Evolutionary conservation across 345 rosid species (phyloP).

Genomic region (Noccaea bulbosa): DNA sequence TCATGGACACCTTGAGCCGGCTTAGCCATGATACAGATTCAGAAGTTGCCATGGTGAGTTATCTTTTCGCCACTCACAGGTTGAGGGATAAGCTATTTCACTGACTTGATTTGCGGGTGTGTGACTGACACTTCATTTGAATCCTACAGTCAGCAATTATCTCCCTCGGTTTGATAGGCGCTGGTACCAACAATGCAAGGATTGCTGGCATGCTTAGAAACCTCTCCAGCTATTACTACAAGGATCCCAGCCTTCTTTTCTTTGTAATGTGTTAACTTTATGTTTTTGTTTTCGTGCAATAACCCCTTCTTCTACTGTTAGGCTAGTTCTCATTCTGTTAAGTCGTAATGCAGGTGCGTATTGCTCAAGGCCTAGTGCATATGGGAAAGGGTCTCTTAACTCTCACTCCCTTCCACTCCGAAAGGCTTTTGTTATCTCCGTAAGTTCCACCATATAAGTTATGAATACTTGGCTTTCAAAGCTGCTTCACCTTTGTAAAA

Average conservation of each 20-base stretch:
- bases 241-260: constrained; percentile 85
- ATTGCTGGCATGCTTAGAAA: constrained; percentile 97
- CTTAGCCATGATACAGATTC: constrained; percentile 97
- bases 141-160: constrained; percentile 80
- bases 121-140: constrained; percentile 34
- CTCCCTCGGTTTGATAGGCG: constrained; percentile 92
- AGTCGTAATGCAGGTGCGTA: constrained; percentile 65
- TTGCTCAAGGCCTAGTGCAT: constrained; percentile 95
- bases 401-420: constrained; percentile 92
- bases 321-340: constrained; percentile 29
- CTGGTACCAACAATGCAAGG: constrained; percentile 96
- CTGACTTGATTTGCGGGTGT: background rate
- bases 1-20: constrained; percentile 95
- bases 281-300: constrained; percentile 1
- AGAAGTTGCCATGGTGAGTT: constrained; percentile 92
- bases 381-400: constrained; percentile 94
- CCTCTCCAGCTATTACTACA: constrained; percentile 93
- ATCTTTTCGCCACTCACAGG: constrained; percentile 15
- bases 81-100: constrained; percentile 7
- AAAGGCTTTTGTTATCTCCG: constrained; percentile 87
- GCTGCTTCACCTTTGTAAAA: background rate
- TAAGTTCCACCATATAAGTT: constrained; percentile 45
- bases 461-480: background rate
- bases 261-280: constrained; percentile 60
- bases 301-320: constrained; percentile 14